A percentile compares a stretch with the other conserved stretches of the same genome.
phyloP scores from a whole-genome alignment of 352 stramenopile species.

The Globisporangium megalacanthum region DNA sequence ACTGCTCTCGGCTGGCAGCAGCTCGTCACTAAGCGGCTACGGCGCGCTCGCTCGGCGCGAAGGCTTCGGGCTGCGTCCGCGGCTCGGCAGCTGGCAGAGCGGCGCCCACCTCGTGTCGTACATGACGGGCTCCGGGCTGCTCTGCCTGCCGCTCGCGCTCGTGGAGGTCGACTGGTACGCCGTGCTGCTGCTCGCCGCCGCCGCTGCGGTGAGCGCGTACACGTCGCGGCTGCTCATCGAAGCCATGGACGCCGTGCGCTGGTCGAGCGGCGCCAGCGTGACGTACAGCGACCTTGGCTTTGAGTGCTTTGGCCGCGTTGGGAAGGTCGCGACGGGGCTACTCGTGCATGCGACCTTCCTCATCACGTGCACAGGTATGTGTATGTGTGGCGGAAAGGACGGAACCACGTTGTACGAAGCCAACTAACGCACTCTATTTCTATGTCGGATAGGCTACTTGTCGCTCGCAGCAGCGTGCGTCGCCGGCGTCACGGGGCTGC shows the following conservation, averaged over 20 bases:
- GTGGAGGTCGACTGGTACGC: constrained; percentile 80
- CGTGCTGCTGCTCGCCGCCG: constrained; percentile 48
- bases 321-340: constrained; percentile 31
- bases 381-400: neutral
- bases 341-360: constrained; percentile 57
- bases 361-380: constrained; percentile 42
- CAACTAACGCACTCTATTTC: no score
- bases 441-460: constrained; percentile 47
- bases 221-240: constrained; percentile 64
- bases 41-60: constrained; percentile 14
- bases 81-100: constrained; percentile 54
- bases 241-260: constrained; percentile 63
- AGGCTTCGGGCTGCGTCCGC: constrained; percentile 17
- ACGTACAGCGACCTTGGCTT: constrained; percentile 65
- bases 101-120: constrained; percentile 71
- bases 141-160: constrained; percentile 64
- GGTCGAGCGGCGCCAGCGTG: constrained; percentile 54
- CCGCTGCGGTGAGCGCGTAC: constrained; percentile 47
- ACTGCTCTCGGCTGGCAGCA: constrained; percentile 22
- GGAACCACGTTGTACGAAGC: no score
- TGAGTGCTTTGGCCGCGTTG: constrained; percentile 51
- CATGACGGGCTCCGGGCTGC: constrained; percentile 67
- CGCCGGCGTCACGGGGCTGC: constrained; percentile 48
- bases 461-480: constrained; percentile 53
- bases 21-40: constrained; percentile 29